phyloP scores from a whole-genome alignment of 768 basidiomycete species.

The Kwoniella pini region DNA sequence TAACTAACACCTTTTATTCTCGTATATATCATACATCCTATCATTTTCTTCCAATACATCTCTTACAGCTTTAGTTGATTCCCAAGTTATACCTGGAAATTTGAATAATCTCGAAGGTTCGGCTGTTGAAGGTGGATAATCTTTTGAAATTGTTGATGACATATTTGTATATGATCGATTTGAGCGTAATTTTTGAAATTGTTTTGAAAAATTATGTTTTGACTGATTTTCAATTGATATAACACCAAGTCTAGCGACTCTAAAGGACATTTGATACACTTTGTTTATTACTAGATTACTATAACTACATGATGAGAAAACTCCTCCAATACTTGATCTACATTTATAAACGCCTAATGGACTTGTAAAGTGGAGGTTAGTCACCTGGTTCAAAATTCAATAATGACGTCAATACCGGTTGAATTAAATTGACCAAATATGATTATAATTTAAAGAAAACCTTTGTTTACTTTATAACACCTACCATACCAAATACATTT shows the following conservation, averaged over 20 bases:
- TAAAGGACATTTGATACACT: too few species aligned
- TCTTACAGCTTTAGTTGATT: conserved; percentile 25
- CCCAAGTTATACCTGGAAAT: conserved; percentile 34
- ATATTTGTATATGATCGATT: neutral
- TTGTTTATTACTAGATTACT: too few species aligned
- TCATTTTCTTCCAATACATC: conserved; percentile 39
- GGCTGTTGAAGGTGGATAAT: conserved; percentile 33
- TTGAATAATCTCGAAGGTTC: conserved; percentile 29
- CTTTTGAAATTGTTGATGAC: neutral
- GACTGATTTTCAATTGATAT: too few species aligned
- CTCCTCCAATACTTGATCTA: too few species aligned
- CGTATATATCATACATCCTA: conserved; percentile 38
- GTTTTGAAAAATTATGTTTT: too few species aligned
- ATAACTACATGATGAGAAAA: too few species aligned
- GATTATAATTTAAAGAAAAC: too few species aligned
- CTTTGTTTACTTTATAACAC: too few species aligned
- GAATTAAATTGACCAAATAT: too few species aligned
- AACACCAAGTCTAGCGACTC: too few species aligned
- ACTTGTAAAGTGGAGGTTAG: conserved; percentile 11
- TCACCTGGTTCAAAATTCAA: neutral
- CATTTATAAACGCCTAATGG: neutral
- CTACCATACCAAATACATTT: neutral
- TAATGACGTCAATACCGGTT: conserved; percentile 18
- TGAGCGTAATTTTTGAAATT: neutral
- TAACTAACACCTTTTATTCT: conserved; percentile 29